phyloP scores from a whole-genome alignment of 306 rosid species.

The Sicyos baderoa region DNA sequence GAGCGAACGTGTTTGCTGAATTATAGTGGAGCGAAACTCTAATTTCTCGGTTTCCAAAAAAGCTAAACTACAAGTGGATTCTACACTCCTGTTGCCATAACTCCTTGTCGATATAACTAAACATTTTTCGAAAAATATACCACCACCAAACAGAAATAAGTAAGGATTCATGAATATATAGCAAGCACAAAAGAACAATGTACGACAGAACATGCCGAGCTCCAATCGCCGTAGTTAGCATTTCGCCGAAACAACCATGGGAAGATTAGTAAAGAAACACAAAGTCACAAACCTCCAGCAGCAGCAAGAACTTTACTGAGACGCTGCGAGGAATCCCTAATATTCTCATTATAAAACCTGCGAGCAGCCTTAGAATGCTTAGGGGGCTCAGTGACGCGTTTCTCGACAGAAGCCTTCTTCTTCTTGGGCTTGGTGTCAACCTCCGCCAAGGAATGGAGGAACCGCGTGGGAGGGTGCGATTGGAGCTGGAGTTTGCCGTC shows the following conservation, averaged over 20 bases:
- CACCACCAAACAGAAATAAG: too few species aligned
- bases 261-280: neutral
- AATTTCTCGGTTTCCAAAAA: too few species aligned
- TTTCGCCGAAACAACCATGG: neutral
- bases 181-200: neutral
- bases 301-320: conserved; percentile 91
- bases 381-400: conserved; percentile 40
- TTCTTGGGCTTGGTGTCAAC: conserved; percentile 37
- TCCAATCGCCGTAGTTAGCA: neutral
- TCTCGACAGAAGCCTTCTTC: conserved; percentile 26
- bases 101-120: too few species aligned
- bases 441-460: conserved; percentile 41
- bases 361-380: conserved; percentile 77
- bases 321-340: conserved; percentile 51
- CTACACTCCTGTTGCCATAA: too few species aligned
- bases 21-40: too few species aligned
- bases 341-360: conserved; percentile 64
- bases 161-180: neutral
- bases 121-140: too few species aligned
- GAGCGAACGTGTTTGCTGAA: too few species aligned
- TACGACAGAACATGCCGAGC: neutral
- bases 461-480: conserved; percentile 48
- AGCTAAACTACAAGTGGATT: too few species aligned
- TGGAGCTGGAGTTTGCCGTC: conserved; percentile 70
- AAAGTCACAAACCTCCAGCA: conserved; percentile 56